Evolutionary conservation across 2,329 filamentous ascomycete species (phyloP).

Genomic region (Exophiala sp.): DNA sequence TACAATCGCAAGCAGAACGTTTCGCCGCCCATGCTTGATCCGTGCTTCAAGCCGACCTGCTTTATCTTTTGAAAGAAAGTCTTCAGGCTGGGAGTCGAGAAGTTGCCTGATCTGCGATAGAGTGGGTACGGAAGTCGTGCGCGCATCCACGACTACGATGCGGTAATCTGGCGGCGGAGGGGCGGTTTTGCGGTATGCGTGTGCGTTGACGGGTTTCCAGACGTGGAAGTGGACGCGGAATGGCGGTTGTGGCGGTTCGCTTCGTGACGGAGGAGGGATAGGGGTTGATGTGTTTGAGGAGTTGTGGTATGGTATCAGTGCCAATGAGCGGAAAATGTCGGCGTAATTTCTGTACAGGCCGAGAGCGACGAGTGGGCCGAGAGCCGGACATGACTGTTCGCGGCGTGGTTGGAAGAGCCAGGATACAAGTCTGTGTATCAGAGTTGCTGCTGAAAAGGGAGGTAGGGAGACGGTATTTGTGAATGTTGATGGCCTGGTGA

Average conservation of each 20-base stretch:
- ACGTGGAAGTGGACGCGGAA: slow-evolving; percentile 76
- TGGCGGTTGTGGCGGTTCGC: slow-evolving; percentile 38
- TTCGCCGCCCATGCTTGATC: slow-evolving; percentile 78
- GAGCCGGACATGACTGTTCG: slow-evolving; percentile 23
- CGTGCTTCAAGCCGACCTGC: slow-evolving; percentile 62
- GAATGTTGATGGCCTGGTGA: not conserved
- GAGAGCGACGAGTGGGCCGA: slow-evolving; percentile 59
- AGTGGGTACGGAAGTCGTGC: slow-evolving; percentile 67
- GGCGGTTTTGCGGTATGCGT: slow-evolving; percentile 70
- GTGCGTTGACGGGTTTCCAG: slow-evolving; percentile 66
- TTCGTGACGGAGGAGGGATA: slow-evolving; percentile 20
- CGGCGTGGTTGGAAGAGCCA: slow-evolving; percentile 36
- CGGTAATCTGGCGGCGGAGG: slow-evolving; percentile 79
- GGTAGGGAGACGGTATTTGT: no score
- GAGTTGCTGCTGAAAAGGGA: slow-evolving; percentile 12
- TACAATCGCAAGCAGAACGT: slow-evolving; percentile 81
- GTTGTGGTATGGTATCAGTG: slow-evolving; percentile 69
- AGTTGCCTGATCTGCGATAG: slow-evolving; percentile 68
- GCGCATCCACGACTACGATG: slow-evolving; percentile 75
- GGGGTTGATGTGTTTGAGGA: slow-evolving; percentile 42
- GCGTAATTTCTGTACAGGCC: slow-evolving; percentile 65
- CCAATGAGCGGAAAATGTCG: slow-evolving; percentile 72
- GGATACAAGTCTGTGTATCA: slow-evolving; percentile 57
- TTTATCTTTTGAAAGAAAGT: slow-evolving; percentile 54
- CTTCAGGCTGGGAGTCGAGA: slow-evolving; percentile 68